phyloP scores from a whole-genome alignment of 352 stramenopile species.

The Globisporangium takayamanum region DNA sequence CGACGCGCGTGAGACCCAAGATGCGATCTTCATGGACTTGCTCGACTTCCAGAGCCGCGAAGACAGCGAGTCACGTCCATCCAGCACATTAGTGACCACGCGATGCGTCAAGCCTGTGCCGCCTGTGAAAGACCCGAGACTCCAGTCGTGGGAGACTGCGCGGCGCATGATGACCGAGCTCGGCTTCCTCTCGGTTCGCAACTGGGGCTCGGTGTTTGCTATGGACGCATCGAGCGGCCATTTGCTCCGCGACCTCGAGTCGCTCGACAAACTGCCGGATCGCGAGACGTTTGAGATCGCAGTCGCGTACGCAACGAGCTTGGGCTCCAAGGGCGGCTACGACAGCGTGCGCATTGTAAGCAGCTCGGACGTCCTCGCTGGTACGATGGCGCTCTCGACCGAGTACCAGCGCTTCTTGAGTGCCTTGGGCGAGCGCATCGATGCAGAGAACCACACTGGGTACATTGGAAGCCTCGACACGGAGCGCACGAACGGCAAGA shows the following conservation, averaged over 20 bases:
- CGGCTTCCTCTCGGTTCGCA: conserved; percentile 76
- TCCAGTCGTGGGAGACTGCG: conserved; percentile 69
- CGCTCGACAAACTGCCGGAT: conserved; percentile 65
- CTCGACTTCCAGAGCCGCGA: conserved; percentile 51
- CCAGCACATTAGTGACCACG: conserved; percentile 10
- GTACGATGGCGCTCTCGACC: conserved; percentile 35
- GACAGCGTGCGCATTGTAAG: conserved; percentile 70
- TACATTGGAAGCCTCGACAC: conserved; percentile 41
- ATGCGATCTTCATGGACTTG: conserved; percentile 63
- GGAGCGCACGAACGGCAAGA: conserved; percentile 30
- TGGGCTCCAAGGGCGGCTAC: conserved; percentile 62
- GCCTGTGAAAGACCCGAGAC: conserved; percentile 42
- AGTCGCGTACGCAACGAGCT: conserved; percentile 61
- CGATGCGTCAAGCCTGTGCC: conserved; percentile 35
- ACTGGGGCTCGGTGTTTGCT: conserved; percentile 78
- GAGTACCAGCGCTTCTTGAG: conserved; percentile 72
- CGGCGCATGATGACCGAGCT: conserved; percentile 81
- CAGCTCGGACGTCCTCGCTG: conserved; percentile 34
- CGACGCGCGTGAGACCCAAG: conserved; percentile 45
- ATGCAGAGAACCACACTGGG: conserved; percentile 30
- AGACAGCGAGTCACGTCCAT: conserved; percentile 27
- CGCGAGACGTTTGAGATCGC: conserved; percentile 82
- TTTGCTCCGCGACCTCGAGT: conserved; percentile 60
- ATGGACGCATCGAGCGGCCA: conserved; percentile 54
- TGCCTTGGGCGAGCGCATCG: conserved; percentile 58